Base-by-base conservation (phyloP, 176 grass and related monocot species). In the Ampelocalamus luodianensis region DNA sequence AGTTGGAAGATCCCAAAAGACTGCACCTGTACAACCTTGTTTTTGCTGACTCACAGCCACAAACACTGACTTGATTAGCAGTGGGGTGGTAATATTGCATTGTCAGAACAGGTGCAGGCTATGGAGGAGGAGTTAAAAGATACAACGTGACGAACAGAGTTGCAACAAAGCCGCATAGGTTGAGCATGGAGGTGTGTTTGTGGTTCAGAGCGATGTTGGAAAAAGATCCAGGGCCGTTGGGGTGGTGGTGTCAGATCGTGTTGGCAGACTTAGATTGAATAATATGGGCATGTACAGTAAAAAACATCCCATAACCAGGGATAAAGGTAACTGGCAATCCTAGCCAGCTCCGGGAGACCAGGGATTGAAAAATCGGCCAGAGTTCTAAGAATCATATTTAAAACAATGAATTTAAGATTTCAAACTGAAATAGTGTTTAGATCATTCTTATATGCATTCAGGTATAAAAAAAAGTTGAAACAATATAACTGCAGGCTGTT, bases 151-250 rank as follows among this genome's bases (percentile, higher is more conserved):
- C 17, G 56, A 88, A 49, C 22, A 53, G 17, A 18, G 45, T 66
- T 17, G 34, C 56, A 65, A 55, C 53, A 72, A 78, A 65, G 74
- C 44, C 36, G 1, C 37, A 79, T 36, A 65, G 12, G 34, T 71
- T 64, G 66, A 10, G 18, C 37, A 59, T 20, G 48, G 12, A 26
- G 20, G 26, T 82, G 24, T 67, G 17, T 26, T 53, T 26, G 43
- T 64, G 64, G 63, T 70, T 65, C 51, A 20, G 44, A 77, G 14
- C 6, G 24, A 51, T 53, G 63, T 66, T 44, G 24, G 17, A 26
- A 70, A 83, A 87, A 77, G 37, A 72, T 50, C 63, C 14, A 74
- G 76, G 61, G 37, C 18, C 38, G 18, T 37, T 46, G 18, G 8
- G 40, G 1, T 67, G 46, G 60, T 44, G 50, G 53, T 82, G 26